Conservation (phyloP, 768 basidiomycete species). For the Rhizopogon vinicolor region DNA sequence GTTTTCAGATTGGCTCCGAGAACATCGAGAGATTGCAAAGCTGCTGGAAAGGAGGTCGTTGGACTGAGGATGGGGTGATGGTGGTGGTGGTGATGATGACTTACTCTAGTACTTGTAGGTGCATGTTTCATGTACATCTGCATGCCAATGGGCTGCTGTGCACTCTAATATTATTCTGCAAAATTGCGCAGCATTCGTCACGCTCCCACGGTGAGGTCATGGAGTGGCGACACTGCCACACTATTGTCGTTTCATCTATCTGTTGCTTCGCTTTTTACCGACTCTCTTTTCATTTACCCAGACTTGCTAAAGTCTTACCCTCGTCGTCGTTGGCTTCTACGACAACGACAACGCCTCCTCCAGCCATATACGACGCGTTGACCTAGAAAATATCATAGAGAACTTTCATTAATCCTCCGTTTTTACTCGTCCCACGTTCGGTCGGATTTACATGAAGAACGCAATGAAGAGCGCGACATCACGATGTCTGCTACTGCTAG, state of each 20-base stretch:
- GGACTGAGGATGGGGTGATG: slow-evolving; percentile 36
- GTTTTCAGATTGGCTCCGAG: slow-evolving; percentile 80
- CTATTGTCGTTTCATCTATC: slow-evolving; percentile 1
- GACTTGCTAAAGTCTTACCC: background rate
- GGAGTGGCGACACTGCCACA: slow-evolving; percentile 13
- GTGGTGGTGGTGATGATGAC: background rate
- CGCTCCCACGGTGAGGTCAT: slow-evolving; percentile 16
- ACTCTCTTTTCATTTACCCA: slow-evolving; percentile 4
- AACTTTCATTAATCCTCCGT: slow-evolving; percentile 14
- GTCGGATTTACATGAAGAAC: slow-evolving; percentile 2
- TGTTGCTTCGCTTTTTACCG: slow-evolving; percentile 7
- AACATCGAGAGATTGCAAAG: slow-evolving; percentile 82
- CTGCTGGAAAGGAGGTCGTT: slow-evolving; percentile 64
- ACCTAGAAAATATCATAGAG: slow-evolving; percentile 19
- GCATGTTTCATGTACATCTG: background rate
- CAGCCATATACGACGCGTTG: slow-evolving; percentile 10
- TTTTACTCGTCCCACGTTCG: slow-evolving; percentile 5
- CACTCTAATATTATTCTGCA: too few relatives aligned
- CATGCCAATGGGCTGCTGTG: too few relatives aligned
- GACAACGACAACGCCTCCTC: background rate
- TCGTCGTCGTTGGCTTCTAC: background rate
- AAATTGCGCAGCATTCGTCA: background rate
- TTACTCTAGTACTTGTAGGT: background rate
- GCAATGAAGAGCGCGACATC: slow-evolving; percentile 19
- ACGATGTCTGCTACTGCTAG: slow-evolving; percentile 20